Conservation (phyloP, 352 stramenopile species). For the Globisporangium viniferum region DNA sequence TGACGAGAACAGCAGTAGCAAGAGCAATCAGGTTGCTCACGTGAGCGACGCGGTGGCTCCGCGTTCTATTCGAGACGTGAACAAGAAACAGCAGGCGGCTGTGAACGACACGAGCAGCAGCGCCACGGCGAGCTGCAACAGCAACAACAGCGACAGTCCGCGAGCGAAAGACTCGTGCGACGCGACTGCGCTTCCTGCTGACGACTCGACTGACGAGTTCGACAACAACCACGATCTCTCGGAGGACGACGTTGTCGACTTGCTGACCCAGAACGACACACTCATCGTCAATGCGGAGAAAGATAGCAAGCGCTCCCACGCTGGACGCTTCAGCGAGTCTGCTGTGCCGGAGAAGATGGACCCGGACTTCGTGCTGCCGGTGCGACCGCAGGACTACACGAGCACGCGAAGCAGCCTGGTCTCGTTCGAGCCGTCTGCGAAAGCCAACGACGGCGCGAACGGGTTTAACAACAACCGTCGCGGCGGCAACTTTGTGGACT, state of each 20-base stretch:
- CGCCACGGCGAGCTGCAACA: slow-evolving; percentile 8
- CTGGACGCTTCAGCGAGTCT: slow-evolving; percentile 20
- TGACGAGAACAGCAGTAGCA: slow-evolving; percentile 6
- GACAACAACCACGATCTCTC: not conserved
- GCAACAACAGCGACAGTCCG: slow-evolving; percentile 4
- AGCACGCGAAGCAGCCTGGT: slow-evolving; percentile 60
- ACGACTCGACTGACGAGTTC: not conserved
- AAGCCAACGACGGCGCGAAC: slow-evolving; percentile 15
- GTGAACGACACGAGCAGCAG: slow-evolving; percentile 2
- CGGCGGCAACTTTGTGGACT: slow-evolving; percentile 20
- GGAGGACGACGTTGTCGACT: not conserved
- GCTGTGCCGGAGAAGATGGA: slow-evolving; percentile 29
- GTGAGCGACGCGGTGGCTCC: not conserved
- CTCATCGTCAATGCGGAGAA: not conserved
- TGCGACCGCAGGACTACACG: slow-evolving; percentile 22
- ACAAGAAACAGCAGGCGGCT: not conserved
- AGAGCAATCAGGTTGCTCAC: not conserved
- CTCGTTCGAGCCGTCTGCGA: slow-evolving; percentile 36
- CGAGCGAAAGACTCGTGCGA: not conserved
- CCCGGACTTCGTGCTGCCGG: slow-evolving; percentile 37
- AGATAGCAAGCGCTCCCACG: not conserved
- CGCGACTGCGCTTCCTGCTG: not conserved
- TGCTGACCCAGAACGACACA: not conserved
- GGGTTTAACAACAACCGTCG: slow-evolving; percentile 17
- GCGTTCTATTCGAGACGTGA: not conserved